Conservation (phyloP, 208 protist species). For the Acanthamoeba triangularis region DNA sequence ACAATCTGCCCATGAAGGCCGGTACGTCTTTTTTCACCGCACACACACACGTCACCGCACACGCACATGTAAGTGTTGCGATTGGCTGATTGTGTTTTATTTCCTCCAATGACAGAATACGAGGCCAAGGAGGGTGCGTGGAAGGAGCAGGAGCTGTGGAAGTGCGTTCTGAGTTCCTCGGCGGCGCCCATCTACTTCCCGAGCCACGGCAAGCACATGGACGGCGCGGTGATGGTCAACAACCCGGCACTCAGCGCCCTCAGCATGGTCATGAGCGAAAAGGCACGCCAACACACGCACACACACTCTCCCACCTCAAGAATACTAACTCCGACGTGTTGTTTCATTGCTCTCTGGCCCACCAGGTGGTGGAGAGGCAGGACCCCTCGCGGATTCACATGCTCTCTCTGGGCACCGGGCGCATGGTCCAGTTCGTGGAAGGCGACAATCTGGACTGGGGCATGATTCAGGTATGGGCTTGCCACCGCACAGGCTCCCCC, state of each 20-base stretch:
- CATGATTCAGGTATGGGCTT: conserved; percentile 17
- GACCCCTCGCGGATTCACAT: conserved; percentile 6
- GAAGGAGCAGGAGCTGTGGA: conserved; percentile 64
- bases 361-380: conserved; percentile 21
- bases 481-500: too few species aligned
- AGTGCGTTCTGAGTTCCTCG: conserved; percentile 66
- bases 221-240: conserved; percentile 64
- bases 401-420: conserved; percentile 31
- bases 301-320: not conserved
- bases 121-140: conserved; percentile 10
- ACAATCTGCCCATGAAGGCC: conserved; percentile 64
- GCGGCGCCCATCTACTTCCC: conserved; percentile 73
- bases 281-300: not conserved
- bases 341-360: too few species aligned
- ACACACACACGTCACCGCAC: not conserved
- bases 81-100: not conserved
- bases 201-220: conserved; percentile 45
- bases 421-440: conserved; percentile 60
- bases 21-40: not conserved
- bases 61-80: not conserved
- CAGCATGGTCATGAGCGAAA: conserved; percentile 46
- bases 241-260: conserved; percentile 34
- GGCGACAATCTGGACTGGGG: conserved; percentile 65
- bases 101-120: not conserved
- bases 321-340: not conserved